These are phyloP conservation scores for Lathyrus aphaca DNA, from an alignment of 306 rosid genomes.

Conservation along the genomic window DNA sequence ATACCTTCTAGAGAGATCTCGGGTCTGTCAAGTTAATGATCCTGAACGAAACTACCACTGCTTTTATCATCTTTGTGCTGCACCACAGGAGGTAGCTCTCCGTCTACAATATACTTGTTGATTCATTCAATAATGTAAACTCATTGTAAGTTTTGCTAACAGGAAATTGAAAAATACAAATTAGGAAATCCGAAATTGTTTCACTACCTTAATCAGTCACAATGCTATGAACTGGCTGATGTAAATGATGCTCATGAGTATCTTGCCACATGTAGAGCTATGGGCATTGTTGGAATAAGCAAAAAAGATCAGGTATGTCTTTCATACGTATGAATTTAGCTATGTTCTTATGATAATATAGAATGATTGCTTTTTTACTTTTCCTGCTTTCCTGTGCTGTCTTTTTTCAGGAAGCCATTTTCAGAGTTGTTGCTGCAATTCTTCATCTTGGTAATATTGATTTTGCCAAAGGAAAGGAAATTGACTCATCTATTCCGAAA, in stretches of 20 bases:
- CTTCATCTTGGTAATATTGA: constrained; percentile 90
- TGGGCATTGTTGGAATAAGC: constrained; percentile 95
- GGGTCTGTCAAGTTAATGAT: constrained; percentile 97
- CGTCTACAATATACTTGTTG: constrained; percentile 28
- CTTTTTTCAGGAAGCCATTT: constrained; percentile 84
- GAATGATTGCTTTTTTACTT: constrained; percentile 41
- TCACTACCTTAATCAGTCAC: constrained; percentile 96
- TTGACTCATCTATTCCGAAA: constrained; percentile 91
- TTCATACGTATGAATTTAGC: constrained; percentile 37
- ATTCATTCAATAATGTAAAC: constrained; percentile 26
- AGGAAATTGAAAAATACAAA: constrained; percentile 97
- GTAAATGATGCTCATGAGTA: constrained; percentile 88
- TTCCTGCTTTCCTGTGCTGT: constrained; percentile 31
- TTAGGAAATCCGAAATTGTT: constrained; percentile 81
- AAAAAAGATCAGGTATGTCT: constrained; percentile 83
- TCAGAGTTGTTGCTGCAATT: constrained; percentile 91
- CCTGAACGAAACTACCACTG: constrained; percentile 99
- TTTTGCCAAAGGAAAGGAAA: constrained; percentile 77
- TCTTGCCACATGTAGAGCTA: constrained; percentile 98
- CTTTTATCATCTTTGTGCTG: constrained; percentile 96
- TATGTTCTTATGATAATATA: constrained; percentile 28
- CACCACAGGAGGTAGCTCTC: constrained; percentile 93
- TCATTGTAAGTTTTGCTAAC: constrained; percentile 41
- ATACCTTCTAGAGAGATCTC: constrained; percentile 96
- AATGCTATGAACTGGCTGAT: constrained; percentile 86